phyloP scores from a whole-genome alignment of 1,139 yeast genomes.

The Geotrichum siamense region DNA sequence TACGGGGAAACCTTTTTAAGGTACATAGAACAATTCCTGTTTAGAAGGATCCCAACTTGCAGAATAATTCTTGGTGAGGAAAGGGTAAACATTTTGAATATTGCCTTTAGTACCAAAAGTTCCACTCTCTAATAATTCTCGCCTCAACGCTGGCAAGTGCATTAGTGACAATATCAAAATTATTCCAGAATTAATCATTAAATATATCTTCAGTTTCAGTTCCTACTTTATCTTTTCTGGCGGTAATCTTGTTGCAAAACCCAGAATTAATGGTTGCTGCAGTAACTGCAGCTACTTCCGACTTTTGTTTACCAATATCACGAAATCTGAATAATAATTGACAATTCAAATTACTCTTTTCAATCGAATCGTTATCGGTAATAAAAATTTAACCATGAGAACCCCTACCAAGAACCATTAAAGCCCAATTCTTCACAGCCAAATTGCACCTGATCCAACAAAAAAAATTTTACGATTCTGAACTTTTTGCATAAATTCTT shows the following conservation, averaged over 20 bases:
- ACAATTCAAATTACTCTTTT: conserved; percentile 89
- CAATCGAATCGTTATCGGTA: conserved; percentile 93
- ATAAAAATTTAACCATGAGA: conserved; percentile 75
- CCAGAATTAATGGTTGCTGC: conserved; percentile 81
- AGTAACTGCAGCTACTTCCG: conserved; percentile 85
- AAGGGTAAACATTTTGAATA: conserved; percentile 92
- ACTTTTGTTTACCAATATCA: conserved; percentile 87
- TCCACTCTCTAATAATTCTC: conserved; percentile 90
- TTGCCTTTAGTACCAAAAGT: conserved; percentile 98
- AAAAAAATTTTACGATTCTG: conserved; percentile 76
- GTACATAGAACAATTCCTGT: conserved; percentile 96
- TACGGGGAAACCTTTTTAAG: conserved; percentile 91
- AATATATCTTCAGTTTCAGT: conserved; percentile 85
- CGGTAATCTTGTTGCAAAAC: conserved; percentile 64
- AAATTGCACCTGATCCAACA: conserved; percentile 98
- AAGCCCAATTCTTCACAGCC: conserved; percentile 99
- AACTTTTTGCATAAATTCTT: conserved; percentile 61
- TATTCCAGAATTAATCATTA: conserved; percentile 79
- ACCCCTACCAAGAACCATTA: conserved; percentile 92
- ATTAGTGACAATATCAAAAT: conserved; percentile 82
- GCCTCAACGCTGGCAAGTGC: conserved; percentile 98
- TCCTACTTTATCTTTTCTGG: conserved; percentile 83
- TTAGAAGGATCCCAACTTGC: conserved; percentile 98
- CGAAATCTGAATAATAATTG: conserved; percentile 91
- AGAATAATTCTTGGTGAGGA: conserved; percentile 87